phyloP scores from a whole-genome alignment of 768 basidiomycete genomes.

The Podaxis sp. region DNA sequence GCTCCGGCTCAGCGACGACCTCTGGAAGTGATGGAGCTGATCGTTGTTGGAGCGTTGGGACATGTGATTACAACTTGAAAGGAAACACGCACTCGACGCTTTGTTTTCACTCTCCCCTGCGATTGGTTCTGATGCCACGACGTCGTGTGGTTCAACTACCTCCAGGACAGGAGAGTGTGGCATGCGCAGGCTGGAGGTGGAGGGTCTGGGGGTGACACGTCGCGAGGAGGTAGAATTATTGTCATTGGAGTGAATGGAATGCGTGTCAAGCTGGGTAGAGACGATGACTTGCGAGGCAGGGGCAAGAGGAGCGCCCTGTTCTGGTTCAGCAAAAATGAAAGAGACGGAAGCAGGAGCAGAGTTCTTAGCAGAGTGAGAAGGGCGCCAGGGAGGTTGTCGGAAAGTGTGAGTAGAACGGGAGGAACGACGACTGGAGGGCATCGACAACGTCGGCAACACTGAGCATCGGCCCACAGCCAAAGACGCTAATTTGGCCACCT shows the following conservation, averaged over 20 bases:
- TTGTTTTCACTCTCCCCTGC: neutral
- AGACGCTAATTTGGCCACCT: slow-evolving; percentile 6
- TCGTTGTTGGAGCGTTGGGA: neutral
- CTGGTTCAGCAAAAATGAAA: slow-evolving; percentile 10
- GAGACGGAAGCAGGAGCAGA: slow-evolving; percentile 2
- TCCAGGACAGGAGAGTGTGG: neutral
- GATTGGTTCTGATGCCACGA: neutral
- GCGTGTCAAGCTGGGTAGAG: slow-evolving; percentile 5
- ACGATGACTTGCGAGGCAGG: slow-evolving; percentile 3
- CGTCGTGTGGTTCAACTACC: neutral
- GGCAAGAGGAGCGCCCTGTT: slow-evolving; percentile 11
- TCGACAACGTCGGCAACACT: slow-evolving; percentile 4
- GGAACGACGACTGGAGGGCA: slow-evolving; percentile 12
- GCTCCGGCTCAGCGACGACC: neutral
- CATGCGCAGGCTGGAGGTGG: neutral
- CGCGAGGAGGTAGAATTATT: neutral
- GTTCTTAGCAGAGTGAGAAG: slow-evolving; percentile 2
- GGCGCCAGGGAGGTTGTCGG: neutral
- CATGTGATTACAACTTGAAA: neutral
- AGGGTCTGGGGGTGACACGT: neutral
- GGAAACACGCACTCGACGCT: neutral
- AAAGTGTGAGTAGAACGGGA: slow-evolving; percentile 1
- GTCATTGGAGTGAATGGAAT: slow-evolving; percentile 1
- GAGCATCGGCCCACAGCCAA: neutral
- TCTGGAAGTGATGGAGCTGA: neutral